A percentile compares a stretch with the other conserved stretches of the same genome.
These are phyloP conservation scores for Corylus americana DNA, from an alignment of 306 rosid species.

Conservation along the genomic window DNA sequence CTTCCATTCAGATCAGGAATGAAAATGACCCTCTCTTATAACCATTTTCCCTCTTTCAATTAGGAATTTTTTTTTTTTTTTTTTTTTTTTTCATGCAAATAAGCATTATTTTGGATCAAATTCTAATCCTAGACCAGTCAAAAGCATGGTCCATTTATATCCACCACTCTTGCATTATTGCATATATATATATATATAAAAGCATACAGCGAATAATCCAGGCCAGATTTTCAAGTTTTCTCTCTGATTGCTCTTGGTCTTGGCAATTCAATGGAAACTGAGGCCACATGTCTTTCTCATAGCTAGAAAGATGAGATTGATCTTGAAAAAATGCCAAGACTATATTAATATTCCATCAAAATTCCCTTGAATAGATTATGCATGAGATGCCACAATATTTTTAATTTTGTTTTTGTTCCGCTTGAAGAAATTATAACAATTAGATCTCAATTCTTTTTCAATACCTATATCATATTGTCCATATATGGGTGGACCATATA, in stretches of 20 bases:
- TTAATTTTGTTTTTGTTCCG: too few species aligned
- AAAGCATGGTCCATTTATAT: not conserved
- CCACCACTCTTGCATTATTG: not conserved
- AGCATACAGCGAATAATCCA: not conserved
- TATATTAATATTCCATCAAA: not conserved
- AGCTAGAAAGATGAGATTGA: too few species aligned
- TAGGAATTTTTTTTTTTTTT: too few species aligned
- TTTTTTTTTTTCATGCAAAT: not conserved
- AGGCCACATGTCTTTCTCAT: not conserved
- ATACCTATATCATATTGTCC: too few species aligned
- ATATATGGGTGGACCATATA: too few species aligned
- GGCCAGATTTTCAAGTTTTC: not conserved
- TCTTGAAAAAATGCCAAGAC: not conserved
- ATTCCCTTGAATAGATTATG: not conserved
- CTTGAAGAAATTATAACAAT: too few species aligned
- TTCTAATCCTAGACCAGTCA: constrained; percentile 1
- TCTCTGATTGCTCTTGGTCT: not conserved
- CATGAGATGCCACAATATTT: too few species aligned
- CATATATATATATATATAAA: not conserved
- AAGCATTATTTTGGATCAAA: not conserved
- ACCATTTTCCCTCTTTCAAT: too few species aligned
- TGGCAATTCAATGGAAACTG: not conserved
- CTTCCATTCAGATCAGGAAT: too few species aligned
- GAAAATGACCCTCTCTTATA: too few species aligned
- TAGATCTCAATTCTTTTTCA: too few species aligned